Base-by-base conservation (phyloP, 768 basidiomycete genomes). In the Cystoderma amianthinum region DNA sequence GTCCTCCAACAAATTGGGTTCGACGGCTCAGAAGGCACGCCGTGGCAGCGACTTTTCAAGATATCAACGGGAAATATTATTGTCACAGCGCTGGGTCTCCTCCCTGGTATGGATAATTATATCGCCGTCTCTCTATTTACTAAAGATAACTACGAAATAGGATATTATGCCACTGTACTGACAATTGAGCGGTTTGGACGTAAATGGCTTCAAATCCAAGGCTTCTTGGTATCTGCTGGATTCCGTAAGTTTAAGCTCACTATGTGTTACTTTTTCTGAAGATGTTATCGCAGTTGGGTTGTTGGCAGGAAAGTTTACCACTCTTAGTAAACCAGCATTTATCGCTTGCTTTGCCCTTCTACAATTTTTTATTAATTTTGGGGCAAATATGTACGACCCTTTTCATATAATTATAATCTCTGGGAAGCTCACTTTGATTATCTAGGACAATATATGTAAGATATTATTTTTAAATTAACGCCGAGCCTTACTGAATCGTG, bases 351-450 rank as follows among this genome's bases (percentile, higher is more conserved):
- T 88, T 54, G 69, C 84, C 0, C 60, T 88, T 49, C 62, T 86
- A 17, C 83, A 84, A 67, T 85, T 85, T 65, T 85, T 86, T 69
- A 85, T 86, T 69, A 86, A 88, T 64, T 88, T 85, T 51, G 85
- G 85, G 16, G 80, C 83, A 2, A 86, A 86, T 53, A 64, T 76
- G 71, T 80, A 52, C 48, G 76, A 59, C 15, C 21, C n/a, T n/a
- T n/a, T n/a, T n/a, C n/a, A n/a, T n/a, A n/a, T n/a, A n/a, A n/a
- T n/a, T n/a, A 19, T 38, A 22, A 12, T 16, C 43, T 35, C n/a
- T 15, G 20, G 32, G 21, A n/a, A n/a, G n/a, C n/a, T n/a, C n/a
- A n/a, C n/a, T n/a, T 38, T n/a, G 13, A 15, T 25, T 7, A 12
- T 36, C 36, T 36, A 76, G 72, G 12, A 80, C 76, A 4, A 72